Evolutionary conservation across 176 grass and related monocot genomes (phyloP), one percentile per base, ranked within the genome.

Genomic region (Avena eriantha): DNA sequence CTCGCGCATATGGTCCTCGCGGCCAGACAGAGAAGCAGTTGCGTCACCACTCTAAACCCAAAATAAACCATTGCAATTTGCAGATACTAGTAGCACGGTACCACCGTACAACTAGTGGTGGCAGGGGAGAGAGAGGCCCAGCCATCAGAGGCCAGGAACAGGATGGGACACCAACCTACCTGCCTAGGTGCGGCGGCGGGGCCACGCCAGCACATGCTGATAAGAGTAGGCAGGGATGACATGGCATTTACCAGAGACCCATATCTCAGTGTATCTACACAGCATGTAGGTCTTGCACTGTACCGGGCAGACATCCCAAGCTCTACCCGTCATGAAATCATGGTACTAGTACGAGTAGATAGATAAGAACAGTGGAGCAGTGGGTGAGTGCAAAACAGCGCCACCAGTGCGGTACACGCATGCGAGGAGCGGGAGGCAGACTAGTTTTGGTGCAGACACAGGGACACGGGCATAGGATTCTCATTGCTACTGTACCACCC

Each of bases 331-430:
- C 48, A 69, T 56, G 80, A 50, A 46, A 72, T 67, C 19, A 82
- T 55, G 65, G 1, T 15, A 41, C 50, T 14, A 31, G 39, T 9
- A 49, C 39, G 7, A 5, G 7, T 41, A 72, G 80, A 53, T 71
- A 34, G 81, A 69, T 36, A 43, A 31, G 17, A 82, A 54, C 48
- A 67, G 80, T 53, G 64, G 66, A 39, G 34, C 41, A 47, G 76
- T 13, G 18, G 45, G n/a, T 58, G 47, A 85, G 77, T 41, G 47
- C 76, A 73, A 1, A 41, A 83, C 82, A 85, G 82, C 13, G 54
- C 43, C 70, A 50, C 35, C 73, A 85, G 48, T 80, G 84, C 49
- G 50, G 54, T 91, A 76, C 71, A 76, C 61, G 84, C 84, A 87
- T 63, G 89, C 84, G 26, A 68, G 35, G 63, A 23, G 45, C 53